Evolutionary conservation across 73 alveolate genomes (phyloP).

Genomic region (Halteria grandinella): DNA sequence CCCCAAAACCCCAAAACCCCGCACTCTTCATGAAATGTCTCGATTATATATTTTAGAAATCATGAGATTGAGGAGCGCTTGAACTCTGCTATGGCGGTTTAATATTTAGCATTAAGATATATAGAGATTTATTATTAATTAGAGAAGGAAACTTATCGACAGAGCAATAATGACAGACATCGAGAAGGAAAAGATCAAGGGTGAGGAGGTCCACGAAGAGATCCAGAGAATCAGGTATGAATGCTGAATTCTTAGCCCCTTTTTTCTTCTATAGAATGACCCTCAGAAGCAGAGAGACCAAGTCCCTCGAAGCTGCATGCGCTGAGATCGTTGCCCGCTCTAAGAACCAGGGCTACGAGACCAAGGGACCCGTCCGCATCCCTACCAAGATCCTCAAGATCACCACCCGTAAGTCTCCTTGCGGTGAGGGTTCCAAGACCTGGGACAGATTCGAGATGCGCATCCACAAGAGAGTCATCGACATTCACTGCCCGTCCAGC

Average conservation of each 20-base stretch:
- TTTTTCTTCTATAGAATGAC: slow-evolving; percentile 57
- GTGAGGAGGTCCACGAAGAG: slow-evolving; percentile 64
- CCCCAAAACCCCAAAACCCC: slow-evolving; percentile 59
- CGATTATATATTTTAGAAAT: no score
- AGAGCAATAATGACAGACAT: slow-evolving; percentile 44
- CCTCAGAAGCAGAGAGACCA: slow-evolving; percentile 70
- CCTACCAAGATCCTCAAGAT: slow-evolving; percentile 90
- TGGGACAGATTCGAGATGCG: slow-evolving; percentile 96
- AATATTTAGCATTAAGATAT: slow-evolving; percentile 35
- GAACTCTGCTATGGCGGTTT: slow-evolving; percentile 1
- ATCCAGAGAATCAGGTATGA: slow-evolving; percentile 63
- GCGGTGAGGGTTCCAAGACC: slow-evolving; percentile 97
- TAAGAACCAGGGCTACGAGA: slow-evolving; percentile 75
- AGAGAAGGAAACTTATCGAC: slow-evolving; percentile 50
- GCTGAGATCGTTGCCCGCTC: slow-evolving; percentile 74
- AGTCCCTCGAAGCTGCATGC: slow-evolving; percentile 76
- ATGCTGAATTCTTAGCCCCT: not conserved
- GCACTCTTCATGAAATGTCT: no score
- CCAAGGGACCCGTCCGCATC: slow-evolving; percentile 93
- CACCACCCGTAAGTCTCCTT: slow-evolving; percentile 92
- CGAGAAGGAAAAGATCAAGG: slow-evolving; percentile 62
- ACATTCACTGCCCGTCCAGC: slow-evolving; percentile 86
- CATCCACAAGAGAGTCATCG: slow-evolving; percentile 95
- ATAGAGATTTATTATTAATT: slow-evolving; percentile 45
- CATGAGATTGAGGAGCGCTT: slow-evolving; percentile 7